Percentiles rank a stretch among this genome's conserved stretches.
These are phyloP conservation scores for Nakaseomyces bracarensis DNA, from an alignment of 1,139 yeast genomes.

Conservation along the genomic window DNA sequence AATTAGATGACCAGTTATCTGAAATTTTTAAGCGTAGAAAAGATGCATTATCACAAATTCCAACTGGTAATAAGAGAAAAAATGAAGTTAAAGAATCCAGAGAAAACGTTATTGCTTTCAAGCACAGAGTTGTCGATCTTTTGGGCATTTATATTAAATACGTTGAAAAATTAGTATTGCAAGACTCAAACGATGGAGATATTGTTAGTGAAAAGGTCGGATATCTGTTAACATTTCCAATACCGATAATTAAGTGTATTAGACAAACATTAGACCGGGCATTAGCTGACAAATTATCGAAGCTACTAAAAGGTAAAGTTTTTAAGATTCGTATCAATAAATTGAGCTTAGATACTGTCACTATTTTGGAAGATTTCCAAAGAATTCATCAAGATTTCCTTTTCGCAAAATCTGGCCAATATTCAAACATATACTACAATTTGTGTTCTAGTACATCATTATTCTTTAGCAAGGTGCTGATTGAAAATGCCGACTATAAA, in stretches of 20 bases:
- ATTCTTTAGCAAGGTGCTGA: slow-evolving; percentile 50
- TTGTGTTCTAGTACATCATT: slow-evolving; percentile 37
- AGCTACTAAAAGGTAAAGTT: slow-evolving; percentile 55
- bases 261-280: slow-evolving; percentile 59
- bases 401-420: slow-evolving; percentile 29
- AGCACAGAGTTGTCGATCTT: slow-evolving; percentile 69
- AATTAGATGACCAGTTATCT: slow-evolving; percentile 77
- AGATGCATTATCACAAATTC: slow-evolving; percentile 44
- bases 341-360: slow-evolving; percentile 15
- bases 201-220: slow-evolving; percentile 7
- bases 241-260: slow-evolving; percentile 55
- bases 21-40: slow-evolving; percentile 77
- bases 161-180: slow-evolving; percentile 22
- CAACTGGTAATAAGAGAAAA: slow-evolving; percentile 61
- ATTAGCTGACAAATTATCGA: slow-evolving; percentile 68
- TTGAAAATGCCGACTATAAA: slow-evolving; percentile 23
- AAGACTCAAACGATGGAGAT: slow-evolving; percentile 7
- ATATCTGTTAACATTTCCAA: slow-evolving; percentile 38
- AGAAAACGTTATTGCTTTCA: slow-evolving; percentile 71
- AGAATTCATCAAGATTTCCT: slow-evolving; percentile 29
- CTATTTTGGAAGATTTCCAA: slow-evolving; percentile 15
- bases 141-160: slow-evolving; percentile 51
- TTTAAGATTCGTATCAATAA: slow-evolving; percentile 40
- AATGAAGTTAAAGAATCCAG: slow-evolving; percentile 66
- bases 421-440: slow-evolving; percentile 20